A percentile compares a stretch with the other conserved stretches of the same genome.
These are phyloP conservation scores for Eucalyptus microcorys DNA, from an alignment of 345 rosid genomes.

Conservation along the genomic window DNA sequence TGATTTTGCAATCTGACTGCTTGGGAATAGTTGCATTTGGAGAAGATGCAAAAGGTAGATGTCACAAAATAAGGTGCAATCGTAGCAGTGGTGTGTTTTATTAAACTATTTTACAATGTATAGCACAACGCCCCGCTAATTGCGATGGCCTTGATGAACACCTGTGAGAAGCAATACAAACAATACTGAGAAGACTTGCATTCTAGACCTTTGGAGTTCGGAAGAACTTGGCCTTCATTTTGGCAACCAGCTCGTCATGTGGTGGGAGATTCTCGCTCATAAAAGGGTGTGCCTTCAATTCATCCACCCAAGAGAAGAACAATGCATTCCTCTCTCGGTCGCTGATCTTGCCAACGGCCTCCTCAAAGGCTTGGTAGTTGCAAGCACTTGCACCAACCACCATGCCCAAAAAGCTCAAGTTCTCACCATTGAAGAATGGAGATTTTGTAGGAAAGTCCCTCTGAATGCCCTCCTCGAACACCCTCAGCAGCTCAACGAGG, in stretches of 20 bases:
- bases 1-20: not conserved
- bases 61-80: not conserved
- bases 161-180: not conserved
- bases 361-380: constrained; percentile 3
- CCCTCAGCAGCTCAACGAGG: not conserved
- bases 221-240: not conserved
- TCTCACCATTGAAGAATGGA: not conserved
- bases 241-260: not conserved
- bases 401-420: constrained; percentile 2
- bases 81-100: not conserved
- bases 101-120: not conserved
- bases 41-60: not conserved
- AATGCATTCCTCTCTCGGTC: not conserved
- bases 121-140: not conserved
- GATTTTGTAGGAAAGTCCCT: not conserved
- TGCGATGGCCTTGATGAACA: not conserved
- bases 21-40: not conserved
- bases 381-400: not conserved
- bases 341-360: not conserved
- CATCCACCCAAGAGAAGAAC: constrained; percentile 2
- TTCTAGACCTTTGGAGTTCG: not conserved
- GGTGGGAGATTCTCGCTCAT: constrained; percentile 6
- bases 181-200: not conserved
- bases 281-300: not conserved
- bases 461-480: constrained; percentile 3